These are phyloP conservation scores for Fusarium oligoseptatum DNA, from an alignment of 2,329 filamentous ascomycete species.

Conservation along the genomic window DNA sequence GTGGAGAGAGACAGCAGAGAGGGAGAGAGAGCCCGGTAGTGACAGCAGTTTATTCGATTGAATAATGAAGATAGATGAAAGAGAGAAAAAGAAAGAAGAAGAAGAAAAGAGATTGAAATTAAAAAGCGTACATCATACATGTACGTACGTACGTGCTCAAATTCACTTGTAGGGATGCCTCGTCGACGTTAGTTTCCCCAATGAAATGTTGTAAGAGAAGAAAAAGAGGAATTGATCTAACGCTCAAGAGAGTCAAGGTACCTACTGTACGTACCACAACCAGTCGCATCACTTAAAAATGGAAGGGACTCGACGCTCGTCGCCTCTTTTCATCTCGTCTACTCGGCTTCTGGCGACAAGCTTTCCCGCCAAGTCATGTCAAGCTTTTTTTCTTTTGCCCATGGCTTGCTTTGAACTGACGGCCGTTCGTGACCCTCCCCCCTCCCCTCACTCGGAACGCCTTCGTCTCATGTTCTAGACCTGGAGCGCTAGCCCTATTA, in stretches of 20 bases:
- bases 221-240: neutral
- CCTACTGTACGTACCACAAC: neutral
- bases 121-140: neutral
- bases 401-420: conserved; percentile 4
- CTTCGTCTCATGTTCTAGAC: conserved; percentile 33
- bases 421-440: neutral
- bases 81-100: neutral
- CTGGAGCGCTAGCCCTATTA: neutral
- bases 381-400: conserved; percentile 27
- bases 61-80: neutral
- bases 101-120: neutral
- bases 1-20: neutral
- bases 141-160: neutral
- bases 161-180: conserved; percentile 1
- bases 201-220: neutral
- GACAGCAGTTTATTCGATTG: neutral
- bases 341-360: conserved; percentile 18
- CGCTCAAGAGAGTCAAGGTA: neutral
- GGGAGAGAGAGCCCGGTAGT: neutral
- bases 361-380: conserved; percentile 35
- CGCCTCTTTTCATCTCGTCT: neutral
- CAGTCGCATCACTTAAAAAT: neutral
- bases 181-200: conserved; percentile 1
- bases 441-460: neutral
- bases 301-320: neutral